phyloP scores from a whole-genome alignment of 1,139 yeast genomes.

The Blastobotrys malaysiensis region DNA sequence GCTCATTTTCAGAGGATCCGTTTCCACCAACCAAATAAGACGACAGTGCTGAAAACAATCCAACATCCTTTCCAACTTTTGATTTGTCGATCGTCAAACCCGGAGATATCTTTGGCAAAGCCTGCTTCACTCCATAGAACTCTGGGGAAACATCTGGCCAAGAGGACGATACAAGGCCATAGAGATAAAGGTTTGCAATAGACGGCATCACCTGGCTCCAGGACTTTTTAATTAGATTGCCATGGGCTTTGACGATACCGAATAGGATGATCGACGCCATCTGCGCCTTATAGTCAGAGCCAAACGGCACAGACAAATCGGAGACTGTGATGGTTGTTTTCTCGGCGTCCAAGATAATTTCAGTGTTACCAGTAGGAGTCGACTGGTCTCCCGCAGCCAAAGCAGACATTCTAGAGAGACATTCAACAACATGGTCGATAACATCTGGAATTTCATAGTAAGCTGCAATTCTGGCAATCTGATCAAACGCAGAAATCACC shows the following conservation, averaged over 20 bases:
- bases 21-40: constrained; percentile 88
- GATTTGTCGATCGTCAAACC: constrained; percentile 57
- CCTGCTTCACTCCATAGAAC: constrained; percentile 17
- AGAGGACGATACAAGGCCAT: constrained; percentile 51
- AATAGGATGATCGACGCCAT: constrained; percentile 80
- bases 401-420: constrained; percentile 55
- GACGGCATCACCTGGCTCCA: constrained; percentile 63
- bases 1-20: constrained; percentile 82
- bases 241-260: constrained; percentile 61
- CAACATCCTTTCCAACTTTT: constrained; percentile 58
- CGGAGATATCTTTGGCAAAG: constrained; percentile 59
- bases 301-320: constrained; percentile 76
- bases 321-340: constrained; percentile 61
- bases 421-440: constrained; percentile 59
- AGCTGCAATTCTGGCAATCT: constrained; percentile 70
- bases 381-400: constrained; percentile 39
- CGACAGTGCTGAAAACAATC: constrained; percentile 82
- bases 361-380: constrained; percentile 33
- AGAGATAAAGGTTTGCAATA: constrained; percentile 62
- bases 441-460: constrained; percentile 52
- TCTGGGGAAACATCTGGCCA: not conserved
- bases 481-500: constrained; percentile 82
- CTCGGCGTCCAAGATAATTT: constrained; percentile 43
- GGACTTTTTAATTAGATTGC: constrained; percentile 38
- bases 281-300: constrained; percentile 88